phyloP scores from a whole-genome alignment of 148 eudicot species.

The Beta vulgaris region DNA sequence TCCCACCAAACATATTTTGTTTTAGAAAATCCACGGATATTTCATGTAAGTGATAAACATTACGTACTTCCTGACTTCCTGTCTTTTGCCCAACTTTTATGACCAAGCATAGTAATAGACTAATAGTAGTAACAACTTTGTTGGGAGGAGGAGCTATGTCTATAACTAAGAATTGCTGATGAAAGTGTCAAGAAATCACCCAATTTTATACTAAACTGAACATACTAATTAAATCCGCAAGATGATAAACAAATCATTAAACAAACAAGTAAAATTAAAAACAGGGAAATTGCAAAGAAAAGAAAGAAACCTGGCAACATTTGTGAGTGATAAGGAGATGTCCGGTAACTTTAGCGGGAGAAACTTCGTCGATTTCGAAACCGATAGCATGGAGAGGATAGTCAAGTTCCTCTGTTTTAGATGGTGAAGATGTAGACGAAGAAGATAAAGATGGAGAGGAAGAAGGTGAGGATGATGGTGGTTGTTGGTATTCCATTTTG shows the following conservation, averaged over 20 bases:
- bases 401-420: slow-evolving; percentile 44
- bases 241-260: neutral
- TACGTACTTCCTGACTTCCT: no score
- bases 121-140: neutral
- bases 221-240: neutral
- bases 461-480: slow-evolving; percentile 19
- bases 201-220: no score
- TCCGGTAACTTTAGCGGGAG: slow-evolving; percentile 57
- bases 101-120: no score
- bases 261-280: neutral
- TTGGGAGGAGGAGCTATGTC: no score
- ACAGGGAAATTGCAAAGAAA: neutral
- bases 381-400: slow-evolving; percentile 58
- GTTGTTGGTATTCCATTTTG: slow-evolving; percentile 34
- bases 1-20: no score
- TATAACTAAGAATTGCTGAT: neutral
- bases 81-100: no score
- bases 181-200: neutral
- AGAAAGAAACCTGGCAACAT: slow-evolving; percentile 54
- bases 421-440: slow-evolving; percentile 19
- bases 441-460: neutral
- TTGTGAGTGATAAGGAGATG: slow-evolving; percentile 54
- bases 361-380: slow-evolving; percentile 48
- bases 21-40: no score
- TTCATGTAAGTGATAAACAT: no score